A percentile compares a stretch with the other conserved stretches of the same genome.
Conservation (phyloP, 2,329 filamentous ascomycete genomes). For the Metarhizium rileyi region DNA sequence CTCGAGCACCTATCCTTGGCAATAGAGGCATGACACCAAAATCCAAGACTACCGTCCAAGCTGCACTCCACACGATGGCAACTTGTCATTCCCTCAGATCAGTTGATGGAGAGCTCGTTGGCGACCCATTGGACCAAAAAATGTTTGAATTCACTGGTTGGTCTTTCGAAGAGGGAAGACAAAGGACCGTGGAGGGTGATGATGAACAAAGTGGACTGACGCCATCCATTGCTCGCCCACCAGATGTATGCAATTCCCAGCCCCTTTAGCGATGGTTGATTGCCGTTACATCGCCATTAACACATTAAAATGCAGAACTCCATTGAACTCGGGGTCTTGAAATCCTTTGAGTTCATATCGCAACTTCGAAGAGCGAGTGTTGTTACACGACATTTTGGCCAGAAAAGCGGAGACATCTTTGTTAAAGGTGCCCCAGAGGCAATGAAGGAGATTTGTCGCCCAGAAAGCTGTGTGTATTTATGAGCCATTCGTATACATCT, state of each 20-base stretch:
- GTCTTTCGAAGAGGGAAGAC: constrained; percentile 81
- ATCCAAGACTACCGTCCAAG: constrained; percentile 24
- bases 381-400: constrained; percentile 78
- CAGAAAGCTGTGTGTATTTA: constrained; percentile 63
- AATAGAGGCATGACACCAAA: not conserved
- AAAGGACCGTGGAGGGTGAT: constrained; percentile 52
- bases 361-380: constrained; percentile 88
- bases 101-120: constrained; percentile 80
- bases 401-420: constrained; percentile 75
- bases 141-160: constrained; percentile 98
- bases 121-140: constrained; percentile 89
- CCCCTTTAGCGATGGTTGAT: not conserved
- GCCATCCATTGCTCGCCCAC: constrained; percentile 83
- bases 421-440: constrained; percentile 96
- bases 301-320: constrained; percentile 29
- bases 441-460: constrained; percentile 84
- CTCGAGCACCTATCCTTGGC: constrained; percentile 30
- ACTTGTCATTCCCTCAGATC: constrained; percentile 88
- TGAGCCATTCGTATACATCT: not conserved
- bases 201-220: constrained; percentile 68
- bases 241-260: constrained; percentile 31
- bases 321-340: constrained; percentile 82
- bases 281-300: not conserved
- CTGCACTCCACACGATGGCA: constrained; percentile 87
- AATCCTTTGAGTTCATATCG: constrained; percentile 89